Conservation (phyloP, 2,329 filamentous ascomycete genomes). For the Pestalotiopsis sp. region DNA sequence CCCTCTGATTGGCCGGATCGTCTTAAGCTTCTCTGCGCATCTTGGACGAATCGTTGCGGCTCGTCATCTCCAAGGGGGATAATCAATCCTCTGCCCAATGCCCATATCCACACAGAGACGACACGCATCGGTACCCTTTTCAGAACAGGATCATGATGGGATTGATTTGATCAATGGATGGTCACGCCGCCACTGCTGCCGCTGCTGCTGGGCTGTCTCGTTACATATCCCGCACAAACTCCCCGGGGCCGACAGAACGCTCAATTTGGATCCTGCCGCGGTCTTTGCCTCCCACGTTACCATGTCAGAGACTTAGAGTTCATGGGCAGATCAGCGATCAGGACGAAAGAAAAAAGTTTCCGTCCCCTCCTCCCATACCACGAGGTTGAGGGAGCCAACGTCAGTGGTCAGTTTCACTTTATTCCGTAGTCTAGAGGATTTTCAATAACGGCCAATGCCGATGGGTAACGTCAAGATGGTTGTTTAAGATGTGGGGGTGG, state of each 20-base stretch:
- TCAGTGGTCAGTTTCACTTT: neutral
- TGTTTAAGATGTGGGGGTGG: too few species aligned
- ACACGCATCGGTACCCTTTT: neutral
- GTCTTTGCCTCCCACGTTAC: neutral
- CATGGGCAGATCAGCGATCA: neutral
- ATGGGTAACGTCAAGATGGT: too few species aligned
- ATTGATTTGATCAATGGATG: too few species aligned
- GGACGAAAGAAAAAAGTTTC: neutral
- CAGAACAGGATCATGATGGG: neutral
- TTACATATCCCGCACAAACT: too few species aligned
- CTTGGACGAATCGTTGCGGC: conserved; percentile 9
- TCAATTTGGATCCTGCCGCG: neutral
- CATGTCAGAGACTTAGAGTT: neutral
- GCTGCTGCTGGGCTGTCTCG: too few species aligned
- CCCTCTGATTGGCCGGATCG: conserved; percentile 8
- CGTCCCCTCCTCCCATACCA: neutral
- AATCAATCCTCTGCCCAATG: neutral
- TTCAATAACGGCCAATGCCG: neutral
- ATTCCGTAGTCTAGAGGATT: neutral
- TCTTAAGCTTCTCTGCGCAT: conserved; percentile 1
- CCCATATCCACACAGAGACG: neutral
- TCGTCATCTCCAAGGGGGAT: conserved; percentile 4
- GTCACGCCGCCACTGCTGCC: too few species aligned
- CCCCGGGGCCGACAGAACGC: too few species aligned
- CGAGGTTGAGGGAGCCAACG: neutral